Conservation (phyloP, 2,329 filamentous ascomycete genomes). For the Alternaria novae-zelandiae region DNA sequence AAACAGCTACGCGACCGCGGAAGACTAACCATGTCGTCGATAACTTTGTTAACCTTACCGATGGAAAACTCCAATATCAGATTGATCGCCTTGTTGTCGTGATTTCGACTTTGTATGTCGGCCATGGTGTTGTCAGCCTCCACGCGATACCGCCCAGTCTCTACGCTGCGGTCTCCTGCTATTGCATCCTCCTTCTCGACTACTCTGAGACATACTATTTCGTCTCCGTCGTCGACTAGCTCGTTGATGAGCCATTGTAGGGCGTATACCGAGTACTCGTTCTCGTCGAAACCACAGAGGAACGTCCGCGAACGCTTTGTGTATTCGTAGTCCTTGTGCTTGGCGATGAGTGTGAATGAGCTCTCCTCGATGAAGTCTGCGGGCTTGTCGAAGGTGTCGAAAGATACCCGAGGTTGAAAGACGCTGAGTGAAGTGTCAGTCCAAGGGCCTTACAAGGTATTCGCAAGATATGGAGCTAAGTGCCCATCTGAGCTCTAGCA, state of each 20-base stretch:
- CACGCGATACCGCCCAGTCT: constrained; percentile 73
- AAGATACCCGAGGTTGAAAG: constrained; percentile 73
- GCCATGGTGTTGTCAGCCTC: constrained; percentile 78
- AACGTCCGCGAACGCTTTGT: constrained; percentile 84
- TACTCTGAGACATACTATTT: constrained; percentile 88
- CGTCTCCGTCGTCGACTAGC: constrained; percentile 90
- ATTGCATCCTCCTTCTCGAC: constrained; percentile 82
- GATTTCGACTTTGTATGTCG: constrained; percentile 79
- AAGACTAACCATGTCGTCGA: constrained; percentile 82
- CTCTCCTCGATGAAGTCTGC: constrained; percentile 63
- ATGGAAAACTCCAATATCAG: constrained; percentile 86
- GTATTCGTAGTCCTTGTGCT: constrained; percentile 84
- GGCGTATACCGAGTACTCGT: constrained; percentile 90
- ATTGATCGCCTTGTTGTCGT: constrained; percentile 81
- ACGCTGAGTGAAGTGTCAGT: constrained; percentile 52
- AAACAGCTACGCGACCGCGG: neutral
- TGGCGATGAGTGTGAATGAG: constrained; percentile 82
- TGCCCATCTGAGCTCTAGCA: constrained; percentile 19
- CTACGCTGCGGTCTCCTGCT: constrained; percentile 64
- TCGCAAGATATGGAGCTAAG: constrained; percentile 21
- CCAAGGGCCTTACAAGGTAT: neutral
- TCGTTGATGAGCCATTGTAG: constrained; percentile 92
- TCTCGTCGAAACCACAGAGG: constrained; percentile 88
- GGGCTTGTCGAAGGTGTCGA: constrained; percentile 75
- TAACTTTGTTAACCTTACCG: constrained; percentile 87